Evolutionary conservation across 73 alveolate genomes (phyloP).

Genomic region (Tetrahymena thermophila): DNA sequence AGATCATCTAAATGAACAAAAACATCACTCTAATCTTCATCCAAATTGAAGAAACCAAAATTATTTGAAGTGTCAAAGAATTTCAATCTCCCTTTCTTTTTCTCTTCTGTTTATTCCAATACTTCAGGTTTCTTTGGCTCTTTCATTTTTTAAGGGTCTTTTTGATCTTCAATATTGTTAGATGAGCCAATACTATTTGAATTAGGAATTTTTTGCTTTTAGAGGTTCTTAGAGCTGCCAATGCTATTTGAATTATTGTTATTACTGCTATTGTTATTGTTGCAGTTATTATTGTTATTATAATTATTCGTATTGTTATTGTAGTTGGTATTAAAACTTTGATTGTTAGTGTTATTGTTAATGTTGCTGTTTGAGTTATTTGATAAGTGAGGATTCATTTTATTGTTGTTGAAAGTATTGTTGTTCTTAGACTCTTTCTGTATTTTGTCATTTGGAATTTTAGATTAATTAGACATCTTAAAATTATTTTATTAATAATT

Average conservation of each 20-base stretch:
- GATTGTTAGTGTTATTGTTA: background rate
- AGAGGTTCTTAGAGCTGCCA: background rate
- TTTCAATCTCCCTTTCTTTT: slow-evolving; percentile 51
- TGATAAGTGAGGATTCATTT: background rate
- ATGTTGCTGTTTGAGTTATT: background rate
- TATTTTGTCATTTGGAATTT: background rate
- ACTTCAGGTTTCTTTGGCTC: background rate
- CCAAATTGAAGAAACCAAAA: slow-evolving; percentile 67
- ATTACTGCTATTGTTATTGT: background rate
- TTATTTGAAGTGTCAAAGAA: slow-evolving; percentile 61
- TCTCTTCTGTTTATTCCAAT: background rate
- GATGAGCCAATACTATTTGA: background rate
- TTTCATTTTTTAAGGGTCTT: background rate
- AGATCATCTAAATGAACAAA: slow-evolving; percentile 73
- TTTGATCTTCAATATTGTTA: background rate
- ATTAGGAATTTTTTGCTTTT: background rate
- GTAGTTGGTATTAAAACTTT: background rate
- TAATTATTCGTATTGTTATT: background rate
- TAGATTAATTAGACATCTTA: background rate
- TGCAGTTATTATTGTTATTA: background rate
- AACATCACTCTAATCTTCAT: slow-evolving; percentile 67
- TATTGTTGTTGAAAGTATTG: background rate
- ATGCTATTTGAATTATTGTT: background rate
- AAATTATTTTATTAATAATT: background rate
- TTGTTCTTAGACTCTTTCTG: background rate